These are phyloP conservation scores for Agastache rugosa DNA, from an alignment of 257 asterid genomes.

Conservation along the genomic window DNA sequence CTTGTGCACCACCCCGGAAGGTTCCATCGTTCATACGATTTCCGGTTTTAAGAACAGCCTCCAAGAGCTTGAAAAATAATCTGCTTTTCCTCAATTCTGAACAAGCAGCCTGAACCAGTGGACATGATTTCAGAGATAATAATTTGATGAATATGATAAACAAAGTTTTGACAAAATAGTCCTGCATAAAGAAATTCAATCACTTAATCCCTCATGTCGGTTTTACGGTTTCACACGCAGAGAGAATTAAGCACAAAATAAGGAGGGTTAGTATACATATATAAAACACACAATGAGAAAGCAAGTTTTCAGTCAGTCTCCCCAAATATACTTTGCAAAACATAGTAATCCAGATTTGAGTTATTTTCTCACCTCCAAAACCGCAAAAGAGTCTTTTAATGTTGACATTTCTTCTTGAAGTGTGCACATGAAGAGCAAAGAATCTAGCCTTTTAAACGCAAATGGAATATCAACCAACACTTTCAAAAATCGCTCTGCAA, in stretches of 20 bases:
- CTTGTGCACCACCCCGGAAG: conserved; percentile 94
- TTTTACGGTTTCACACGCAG: too few species aligned
- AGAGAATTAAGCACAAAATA: too few species aligned
- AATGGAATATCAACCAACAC: conserved; percentile 77
- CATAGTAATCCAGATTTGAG: neutral
- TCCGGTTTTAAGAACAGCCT: conserved; percentile 97
- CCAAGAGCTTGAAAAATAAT: conserved; percentile 85
- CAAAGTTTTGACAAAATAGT: neutral
- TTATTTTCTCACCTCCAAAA: conserved; percentile 70
- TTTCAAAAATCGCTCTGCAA: conserved; percentile 90
- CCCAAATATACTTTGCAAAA: neutral
- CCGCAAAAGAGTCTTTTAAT: conserved; percentile 64
- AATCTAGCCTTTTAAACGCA: conserved; percentile 84
- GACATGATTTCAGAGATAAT: neutral
- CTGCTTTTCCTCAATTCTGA: conserved; percentile 79
- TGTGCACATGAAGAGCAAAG: conserved; percentile 74
- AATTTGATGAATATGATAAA: neutral
- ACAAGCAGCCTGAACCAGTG: conserved; percentile 78
- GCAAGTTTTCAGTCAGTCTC: too few species aligned
- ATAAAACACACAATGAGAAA: too few species aligned
- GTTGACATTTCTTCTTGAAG: conserved; percentile 68
- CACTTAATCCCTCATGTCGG: neutral
- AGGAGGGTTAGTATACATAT: too few species aligned
- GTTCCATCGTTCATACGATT: conserved; percentile 97
- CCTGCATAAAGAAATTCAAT: neutral